Evolutionary conservation across 805 yeast species (phyloP), one percentile per base, ranked within the genome.

Genomic region (Saccharomycopsis fodiens): DNA sequence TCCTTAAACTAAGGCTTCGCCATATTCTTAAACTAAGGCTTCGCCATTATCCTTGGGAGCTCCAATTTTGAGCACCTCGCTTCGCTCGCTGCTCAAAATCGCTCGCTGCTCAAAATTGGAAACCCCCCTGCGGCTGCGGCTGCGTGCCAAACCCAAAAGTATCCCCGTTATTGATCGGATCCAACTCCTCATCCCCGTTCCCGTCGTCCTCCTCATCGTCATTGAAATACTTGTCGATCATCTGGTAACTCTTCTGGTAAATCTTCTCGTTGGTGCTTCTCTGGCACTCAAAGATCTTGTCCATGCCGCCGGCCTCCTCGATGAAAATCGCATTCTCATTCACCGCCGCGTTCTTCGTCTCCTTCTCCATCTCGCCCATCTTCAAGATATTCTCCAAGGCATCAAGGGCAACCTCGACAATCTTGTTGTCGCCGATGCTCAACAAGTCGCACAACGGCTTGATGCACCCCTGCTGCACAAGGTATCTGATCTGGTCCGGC

Each of bases 251-350:
- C 69, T 88, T 89, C 62, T 84, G 78, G 67, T 93, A 93, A 59
- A 93, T 85, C 61, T 82, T 85, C 62, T 91, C 94, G 66, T 91
- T 93, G 59, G 80, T 85, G 67, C 86, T 88, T 62, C 75, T 78
- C 73, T 93, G 98, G 63, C 95, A 85, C 51, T 85, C 87, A 65
- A 84, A 83, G 57, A 93, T 91, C 70, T 86, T 89, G 65, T 93
- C 97, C 79, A 88, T 83, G 52, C 98, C 98, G 58, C 97, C 97
- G 37, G 97, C 97, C 64, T 91, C 97, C 69, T 93, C 98, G 60
- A 93, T 85, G 68, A 68, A 87, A 52, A 88, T 74, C 22, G 97
- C 96, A 61, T 89, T 83, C 63, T 85, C 86, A 67, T 93, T 93
- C 58, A 79, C 73, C 41, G 73, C 65, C 15, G 80, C 63, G 47